These are phyloP conservation scores for Andrographis paniculata DNA, from an alignment of 305 asterid species.

Conservation along the genomic window DNA sequence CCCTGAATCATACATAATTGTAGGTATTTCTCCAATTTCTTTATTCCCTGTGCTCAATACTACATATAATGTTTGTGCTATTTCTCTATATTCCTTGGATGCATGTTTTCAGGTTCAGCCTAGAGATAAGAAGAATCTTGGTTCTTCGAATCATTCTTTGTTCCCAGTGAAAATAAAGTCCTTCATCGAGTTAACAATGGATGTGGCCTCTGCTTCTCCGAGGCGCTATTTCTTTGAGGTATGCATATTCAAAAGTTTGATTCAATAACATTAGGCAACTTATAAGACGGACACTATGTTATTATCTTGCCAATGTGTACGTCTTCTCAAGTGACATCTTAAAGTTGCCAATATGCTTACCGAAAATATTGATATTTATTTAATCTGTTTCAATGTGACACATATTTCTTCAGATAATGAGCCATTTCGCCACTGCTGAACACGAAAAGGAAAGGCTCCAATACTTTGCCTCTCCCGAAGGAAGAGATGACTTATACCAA, in stretches of 20 bases:
- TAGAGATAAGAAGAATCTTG: constrained; percentile 28
- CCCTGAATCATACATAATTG: constrained; percentile 74
- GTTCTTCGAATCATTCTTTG: constrained; percentile 21
- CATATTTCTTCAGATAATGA: constrained; percentile 59
- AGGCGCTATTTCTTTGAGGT: constrained; percentile 92
- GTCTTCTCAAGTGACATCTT: no score
- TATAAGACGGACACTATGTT: no score
- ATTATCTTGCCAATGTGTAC: no score
- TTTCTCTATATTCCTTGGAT: constrained; percentile 11
- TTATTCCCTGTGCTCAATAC: constrained; percentile 7
- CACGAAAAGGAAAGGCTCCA: constrained; percentile 92
- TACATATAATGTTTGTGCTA: constrained; percentile 10
- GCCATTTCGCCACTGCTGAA: constrained; percentile 74
- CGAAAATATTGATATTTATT: no score
- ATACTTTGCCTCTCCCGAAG: constrained; percentile 86
- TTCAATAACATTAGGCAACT: no score
- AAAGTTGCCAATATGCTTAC: no score
- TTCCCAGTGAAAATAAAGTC: constrained; percentile 60
- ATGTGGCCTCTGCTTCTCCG: constrained; percentile 87
- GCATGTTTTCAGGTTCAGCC: constrained; percentile 46
- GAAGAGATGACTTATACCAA: constrained; percentile 88
- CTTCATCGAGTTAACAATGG: constrained; percentile 81
- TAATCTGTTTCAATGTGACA: no score
- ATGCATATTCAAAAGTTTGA: constrained; percentile 23
- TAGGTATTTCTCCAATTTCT: constrained; percentile 34